Evolutionary conservation across 163 green algal species (phyloP).

Genomic region (Scenedesmus sp.): DNA sequence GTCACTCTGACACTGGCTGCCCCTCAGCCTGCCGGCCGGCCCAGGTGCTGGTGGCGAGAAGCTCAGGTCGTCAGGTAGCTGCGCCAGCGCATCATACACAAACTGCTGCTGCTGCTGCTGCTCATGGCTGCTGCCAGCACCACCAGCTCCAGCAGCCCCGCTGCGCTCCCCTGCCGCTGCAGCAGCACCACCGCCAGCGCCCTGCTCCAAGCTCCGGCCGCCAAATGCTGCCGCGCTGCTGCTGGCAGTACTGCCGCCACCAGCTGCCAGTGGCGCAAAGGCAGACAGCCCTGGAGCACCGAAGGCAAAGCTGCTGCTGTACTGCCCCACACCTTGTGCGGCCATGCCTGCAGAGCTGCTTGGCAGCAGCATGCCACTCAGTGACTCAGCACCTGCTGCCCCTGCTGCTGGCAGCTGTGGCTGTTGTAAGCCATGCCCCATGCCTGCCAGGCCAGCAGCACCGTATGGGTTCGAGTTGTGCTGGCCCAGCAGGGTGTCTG

Average conservation of each 20-base stretch:
- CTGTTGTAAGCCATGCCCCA: not conserved
- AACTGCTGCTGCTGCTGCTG: not conserved
- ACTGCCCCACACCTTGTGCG: slow-evolving; percentile 6
- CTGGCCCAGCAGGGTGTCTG: slow-evolving; percentile 12
- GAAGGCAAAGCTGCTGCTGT: slow-evolving; percentile 54
- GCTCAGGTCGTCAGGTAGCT: slow-evolving; percentile 35
- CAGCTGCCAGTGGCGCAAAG: slow-evolving; percentile 12
- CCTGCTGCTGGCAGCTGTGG: not conserved
- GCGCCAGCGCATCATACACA: slow-evolving; percentile 4
- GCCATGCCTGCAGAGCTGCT: not conserved
- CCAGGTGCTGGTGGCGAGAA: slow-evolving; percentile 30
- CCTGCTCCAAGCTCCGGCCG: not conserved
- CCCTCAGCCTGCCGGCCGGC: not conserved
- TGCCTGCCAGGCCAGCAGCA: not conserved
- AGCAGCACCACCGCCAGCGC: not conserved
- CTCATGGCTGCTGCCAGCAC: not conserved
- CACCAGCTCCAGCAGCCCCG: not conserved
- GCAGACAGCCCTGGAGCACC: slow-evolving; percentile 28
- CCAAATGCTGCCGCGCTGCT: not conserved
- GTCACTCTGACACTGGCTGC: not conserved
- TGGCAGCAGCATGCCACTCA: not conserved
- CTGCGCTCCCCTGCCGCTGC: slow-evolving; percentile 1
- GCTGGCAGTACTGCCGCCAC: not conserved
- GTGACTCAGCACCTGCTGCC: not conserved
- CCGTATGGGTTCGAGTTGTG: not conserved